A percentile compares a stretch with the other conserved stretches of the same genome.
phyloP scores from a whole-genome alignment of 352 stramenopile species.

The Pythium sp. region DNA sequence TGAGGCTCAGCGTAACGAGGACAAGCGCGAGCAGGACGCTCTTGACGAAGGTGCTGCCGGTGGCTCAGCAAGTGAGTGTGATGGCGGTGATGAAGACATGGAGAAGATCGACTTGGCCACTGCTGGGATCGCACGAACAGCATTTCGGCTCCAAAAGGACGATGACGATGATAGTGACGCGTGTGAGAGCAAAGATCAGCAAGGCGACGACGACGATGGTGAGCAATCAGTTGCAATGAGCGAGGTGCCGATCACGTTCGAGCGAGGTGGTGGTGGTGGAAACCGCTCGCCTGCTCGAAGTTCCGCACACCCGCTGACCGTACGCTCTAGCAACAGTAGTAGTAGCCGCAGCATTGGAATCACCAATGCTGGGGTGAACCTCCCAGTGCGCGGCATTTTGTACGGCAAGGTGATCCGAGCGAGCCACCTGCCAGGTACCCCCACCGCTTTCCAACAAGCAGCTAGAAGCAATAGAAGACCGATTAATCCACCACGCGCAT shows the following conservation, averaged over 20 bases:
- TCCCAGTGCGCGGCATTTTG: constrained; percentile 38
- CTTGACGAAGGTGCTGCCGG: background rate
- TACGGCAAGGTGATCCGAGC: constrained; percentile 43
- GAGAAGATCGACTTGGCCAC: constrained; percentile 1
- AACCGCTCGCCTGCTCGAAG: background rate
- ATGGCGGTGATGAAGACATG: constrained; percentile 6
- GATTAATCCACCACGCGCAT: constrained; percentile 26
- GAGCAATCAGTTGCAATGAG: constrained; percentile 37
- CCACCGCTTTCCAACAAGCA: background rate
- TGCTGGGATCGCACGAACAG: background rate
- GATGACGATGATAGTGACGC: background rate
- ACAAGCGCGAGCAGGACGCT: background rate
- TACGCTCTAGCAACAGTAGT: background rate
- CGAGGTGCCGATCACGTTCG: constrained; percentile 47
- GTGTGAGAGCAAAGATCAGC: constrained; percentile 4
- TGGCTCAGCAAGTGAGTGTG: background rate
- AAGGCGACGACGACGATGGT: constrained; percentile 26
- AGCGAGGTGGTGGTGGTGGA: background rate
- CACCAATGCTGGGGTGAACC: background rate
- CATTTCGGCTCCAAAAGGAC: background rate
- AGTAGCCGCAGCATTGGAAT: background rate
- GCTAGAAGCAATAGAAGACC: background rate
- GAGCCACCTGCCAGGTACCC: constrained; percentile 26
- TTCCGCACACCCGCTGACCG: background rate
- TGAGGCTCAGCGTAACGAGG: background rate